These are phyloP conservation scores for Ustilago trichophora DNA, from an alignment of 1,284 basidiomycete genomes.

Conservation along the genomic window DNA sequence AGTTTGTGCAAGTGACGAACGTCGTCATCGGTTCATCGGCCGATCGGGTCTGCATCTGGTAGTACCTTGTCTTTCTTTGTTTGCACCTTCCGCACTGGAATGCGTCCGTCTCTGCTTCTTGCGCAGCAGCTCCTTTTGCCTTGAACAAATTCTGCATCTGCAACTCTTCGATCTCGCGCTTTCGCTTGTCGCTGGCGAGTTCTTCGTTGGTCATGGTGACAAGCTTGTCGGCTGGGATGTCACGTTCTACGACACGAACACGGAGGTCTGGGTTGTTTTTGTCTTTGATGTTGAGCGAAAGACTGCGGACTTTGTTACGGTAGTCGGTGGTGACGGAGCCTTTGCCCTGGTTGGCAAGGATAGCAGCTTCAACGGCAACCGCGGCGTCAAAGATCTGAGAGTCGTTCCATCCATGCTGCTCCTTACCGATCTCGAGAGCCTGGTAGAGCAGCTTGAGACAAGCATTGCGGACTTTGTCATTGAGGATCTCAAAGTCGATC, in stretches of 20 bases:
- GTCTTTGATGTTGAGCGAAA: slow-evolving; percentile 93
- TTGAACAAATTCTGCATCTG: slow-evolving; percentile 80
- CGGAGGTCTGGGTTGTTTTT: slow-evolving; percentile 89
- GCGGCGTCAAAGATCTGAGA: slow-evolving; percentile 68
- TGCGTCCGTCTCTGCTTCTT: slow-evolving; percentile 89
- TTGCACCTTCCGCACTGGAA: slow-evolving; percentile 94
- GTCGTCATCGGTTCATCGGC: slow-evolving; percentile 66
- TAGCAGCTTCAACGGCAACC: slow-evolving; percentile 68
- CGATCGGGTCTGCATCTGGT: slow-evolving; percentile 65
- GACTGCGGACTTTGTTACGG: slow-evolving; percentile 83
- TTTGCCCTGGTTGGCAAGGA: slow-evolving; percentile 55
- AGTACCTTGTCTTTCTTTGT: slow-evolving; percentile 63
- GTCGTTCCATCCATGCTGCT: slow-evolving; percentile 27
- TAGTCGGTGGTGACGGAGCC: slow-evolving; percentile 69
- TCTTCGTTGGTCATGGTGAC: slow-evolving; percentile 86
- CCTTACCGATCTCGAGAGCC: slow-evolving; percentile 72
- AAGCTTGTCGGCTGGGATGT: slow-evolving; percentile 76
- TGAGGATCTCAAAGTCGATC: slow-evolving; percentile 64
- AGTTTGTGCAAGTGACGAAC: slow-evolving; percentile 63
- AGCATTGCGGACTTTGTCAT: slow-evolving; percentile 79
- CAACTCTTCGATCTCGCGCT: slow-evolving; percentile 78
- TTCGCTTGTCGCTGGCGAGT: slow-evolving; percentile 91
- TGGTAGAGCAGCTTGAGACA: slow-evolving; percentile 92
- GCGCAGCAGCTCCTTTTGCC: slow-evolving; percentile 85
- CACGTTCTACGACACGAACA: slow-evolving; percentile 83